Percentiles rank a stretch among this genome's conserved stretches.
Conservation (phyloP, 2,329 filamentous ascomycete genomes). For the Colletotrichum neosansevieriae region DNA sequence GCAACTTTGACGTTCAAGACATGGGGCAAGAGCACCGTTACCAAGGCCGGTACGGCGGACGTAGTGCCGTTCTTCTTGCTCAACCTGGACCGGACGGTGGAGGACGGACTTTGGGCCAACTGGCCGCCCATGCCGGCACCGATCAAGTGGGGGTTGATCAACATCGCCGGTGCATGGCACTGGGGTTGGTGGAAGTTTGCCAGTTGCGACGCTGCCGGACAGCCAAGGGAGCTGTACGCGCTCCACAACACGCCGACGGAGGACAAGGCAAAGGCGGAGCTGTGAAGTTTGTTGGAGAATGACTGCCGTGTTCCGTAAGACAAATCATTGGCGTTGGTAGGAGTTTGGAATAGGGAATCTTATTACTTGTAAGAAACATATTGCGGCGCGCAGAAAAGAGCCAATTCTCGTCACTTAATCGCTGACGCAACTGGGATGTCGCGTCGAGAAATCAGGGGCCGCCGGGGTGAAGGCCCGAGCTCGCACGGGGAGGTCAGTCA, state of each 20-base stretch:
- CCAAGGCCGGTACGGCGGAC: constrained; percentile 68
- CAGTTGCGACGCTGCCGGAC: constrained; percentile 67
- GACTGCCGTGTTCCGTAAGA: neutral
- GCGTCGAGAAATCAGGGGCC: constrained; percentile 8
- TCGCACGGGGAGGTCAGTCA: neutral
- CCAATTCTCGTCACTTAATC: constrained; percentile 5
- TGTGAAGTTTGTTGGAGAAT: neutral
- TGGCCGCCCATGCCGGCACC: constrained; percentile 75
- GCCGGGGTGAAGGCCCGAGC: constrained; percentile 10
- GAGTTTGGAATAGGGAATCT: constrained; percentile 7
- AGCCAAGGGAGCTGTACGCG: constrained; percentile 66
- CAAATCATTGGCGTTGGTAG: constrained; percentile 7
- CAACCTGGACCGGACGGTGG: constrained; percentile 70
- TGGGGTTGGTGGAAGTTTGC: constrained; percentile 74
- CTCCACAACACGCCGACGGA: constrained; percentile 45
- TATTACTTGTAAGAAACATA: constrained; percentile 27
- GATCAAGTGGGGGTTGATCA: constrained; percentile 70
- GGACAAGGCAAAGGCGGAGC: constrained; percentile 29
- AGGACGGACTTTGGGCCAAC: constrained; percentile 69
- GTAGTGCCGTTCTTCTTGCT: constrained; percentile 74
- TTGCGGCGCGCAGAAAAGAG: constrained; percentile 22
- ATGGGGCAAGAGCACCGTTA: constrained; percentile 74
- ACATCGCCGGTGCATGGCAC: constrained; percentile 68
- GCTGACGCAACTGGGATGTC: neutral
- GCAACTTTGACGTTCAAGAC: constrained; percentile 66